phyloP scores from a whole-genome alignment of 176 grass and related monocot species.

The Bothriochloa decipiens region DNA sequence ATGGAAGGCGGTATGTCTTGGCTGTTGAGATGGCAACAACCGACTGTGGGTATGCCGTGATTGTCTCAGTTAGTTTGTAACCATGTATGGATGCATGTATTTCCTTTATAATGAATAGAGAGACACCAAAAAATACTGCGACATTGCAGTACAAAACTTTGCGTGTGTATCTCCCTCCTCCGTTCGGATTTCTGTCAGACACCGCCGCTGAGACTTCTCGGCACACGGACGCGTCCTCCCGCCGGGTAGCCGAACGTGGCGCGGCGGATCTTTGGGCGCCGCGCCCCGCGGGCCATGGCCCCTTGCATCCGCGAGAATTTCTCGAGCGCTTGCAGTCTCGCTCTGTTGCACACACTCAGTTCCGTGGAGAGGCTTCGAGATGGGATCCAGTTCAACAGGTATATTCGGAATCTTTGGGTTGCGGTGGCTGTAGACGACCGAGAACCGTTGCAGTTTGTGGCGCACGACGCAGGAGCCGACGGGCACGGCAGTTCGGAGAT shows the following conservation, averaged over 20 bases:
- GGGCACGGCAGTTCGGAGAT: slow-evolving; percentile 22
- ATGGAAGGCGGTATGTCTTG: no score
- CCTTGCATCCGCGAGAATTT: slow-evolving; percentile 35
- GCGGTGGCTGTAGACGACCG: background rate
- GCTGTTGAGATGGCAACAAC: no score
- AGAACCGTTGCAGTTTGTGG: slow-evolving; percentile 35
- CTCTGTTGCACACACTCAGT: background rate
- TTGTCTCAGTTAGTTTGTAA: no score
- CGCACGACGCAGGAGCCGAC: background rate
- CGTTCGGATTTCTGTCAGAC: background rate
- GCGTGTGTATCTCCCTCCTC: no score
- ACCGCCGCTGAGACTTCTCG: background rate
- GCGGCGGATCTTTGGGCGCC: background rate
- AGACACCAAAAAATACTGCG: no score
- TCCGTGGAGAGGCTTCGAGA: no score
- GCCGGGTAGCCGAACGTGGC: background rate
- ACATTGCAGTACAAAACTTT: no score
- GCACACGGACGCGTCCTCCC: background rate
- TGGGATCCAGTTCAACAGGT: background rate
- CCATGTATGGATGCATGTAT: background rate
- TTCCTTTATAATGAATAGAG: no score
- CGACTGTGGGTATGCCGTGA: no score
- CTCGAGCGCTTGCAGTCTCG: background rate
- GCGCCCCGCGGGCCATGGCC: slow-evolving; percentile 21
- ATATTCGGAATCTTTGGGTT: slow-evolving; percentile 20